phyloP scores from a whole-genome alignment of 805 yeast genomes.

The Monosporozyma unispora region DNA sequence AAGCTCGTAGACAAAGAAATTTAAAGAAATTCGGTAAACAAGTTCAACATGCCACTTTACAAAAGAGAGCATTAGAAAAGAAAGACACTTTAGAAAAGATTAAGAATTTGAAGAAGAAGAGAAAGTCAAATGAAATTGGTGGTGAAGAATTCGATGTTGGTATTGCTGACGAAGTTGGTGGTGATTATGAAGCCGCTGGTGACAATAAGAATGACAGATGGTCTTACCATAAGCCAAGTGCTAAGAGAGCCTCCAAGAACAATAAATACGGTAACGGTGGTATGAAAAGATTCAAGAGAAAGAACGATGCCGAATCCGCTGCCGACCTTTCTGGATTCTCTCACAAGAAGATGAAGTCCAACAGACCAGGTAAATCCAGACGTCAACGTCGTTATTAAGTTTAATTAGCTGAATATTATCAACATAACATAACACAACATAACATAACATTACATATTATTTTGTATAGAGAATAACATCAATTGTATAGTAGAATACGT shows the following conservation, averaged over 20 bases:
- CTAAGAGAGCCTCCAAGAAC: conserved; percentile 63
- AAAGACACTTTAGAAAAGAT: conserved; percentile 82
- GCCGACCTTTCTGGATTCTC: conserved; percentile 56
- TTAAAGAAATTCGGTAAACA: conserved; percentile 96
- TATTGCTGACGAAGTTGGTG: conserved; percentile 62
- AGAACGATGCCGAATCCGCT: conserved; percentile 64
- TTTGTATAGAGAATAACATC: neutral
- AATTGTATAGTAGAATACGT: neutral
- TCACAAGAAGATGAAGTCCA: conserved; percentile 36
- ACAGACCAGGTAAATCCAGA: conserved; percentile 50
- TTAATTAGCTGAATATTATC: too few species aligned
- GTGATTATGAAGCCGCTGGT: conserved; percentile 4
- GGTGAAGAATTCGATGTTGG: conserved; percentile 66
- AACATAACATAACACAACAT: neutral
- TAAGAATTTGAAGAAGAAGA: conserved; percentile 82
- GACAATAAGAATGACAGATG: conserved; percentile 29
- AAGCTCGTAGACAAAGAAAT: conserved; percentile 88
- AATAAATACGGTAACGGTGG: conserved; percentile 73
- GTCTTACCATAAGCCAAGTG: conserved; percentile 34
- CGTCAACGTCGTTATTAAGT: conserved; percentile 31
- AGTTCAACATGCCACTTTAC: conserved; percentile 88
- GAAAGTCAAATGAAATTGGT: conserved; percentile 62
- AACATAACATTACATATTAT: neutral
- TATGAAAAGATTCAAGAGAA: conserved; percentile 60
- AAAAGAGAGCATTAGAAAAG: conserved; percentile 89